Evolutionary conservation across 768 basidiomycete genomes (phyloP).

Genomic region (Gloeopeniophorella convolvens): DNA sequence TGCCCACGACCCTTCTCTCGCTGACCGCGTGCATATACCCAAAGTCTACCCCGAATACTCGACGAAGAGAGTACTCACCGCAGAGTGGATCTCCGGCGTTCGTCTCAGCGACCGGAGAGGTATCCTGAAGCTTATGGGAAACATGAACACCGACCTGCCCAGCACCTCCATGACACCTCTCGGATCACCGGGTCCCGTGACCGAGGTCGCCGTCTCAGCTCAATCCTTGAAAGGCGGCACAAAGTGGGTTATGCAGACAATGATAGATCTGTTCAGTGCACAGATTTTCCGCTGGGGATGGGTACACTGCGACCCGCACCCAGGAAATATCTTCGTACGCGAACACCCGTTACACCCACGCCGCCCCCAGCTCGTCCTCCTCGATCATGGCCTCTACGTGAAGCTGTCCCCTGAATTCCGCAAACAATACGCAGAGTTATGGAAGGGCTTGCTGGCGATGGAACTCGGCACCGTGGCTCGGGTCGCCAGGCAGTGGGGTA

Average conservation of each 20-base stretch:
- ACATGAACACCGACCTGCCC: slow-evolving; percentile 23
- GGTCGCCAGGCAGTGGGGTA: slow-evolving; percentile 57
- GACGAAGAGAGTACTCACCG: slow-evolving; percentile 72
- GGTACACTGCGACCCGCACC: slow-evolving; percentile 74
- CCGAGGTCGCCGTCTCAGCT: neutral
- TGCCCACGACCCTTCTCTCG: slow-evolving; percentile 60
- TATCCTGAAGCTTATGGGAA: slow-evolving; percentile 55
- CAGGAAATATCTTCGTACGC: slow-evolving; percentile 73
- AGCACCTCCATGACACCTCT: slow-evolving; percentile 7
- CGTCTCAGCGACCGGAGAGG: slow-evolving; percentile 60
- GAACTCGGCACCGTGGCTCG: slow-evolving; percentile 47
- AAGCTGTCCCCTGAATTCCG: slow-evolving; percentile 59
- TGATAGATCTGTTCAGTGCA: slow-evolving; percentile 82
- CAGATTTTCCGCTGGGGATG: slow-evolving; percentile 92
- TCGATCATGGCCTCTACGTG: slow-evolving; percentile 93
- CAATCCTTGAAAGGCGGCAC: slow-evolving; percentile 49
- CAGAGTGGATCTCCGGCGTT: slow-evolving; percentile 81
- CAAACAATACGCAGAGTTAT: slow-evolving; percentile 69
- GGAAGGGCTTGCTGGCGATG: slow-evolving; percentile 56
- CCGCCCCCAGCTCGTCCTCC: slow-evolving; percentile 63
- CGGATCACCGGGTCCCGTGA: slow-evolving; percentile 7
- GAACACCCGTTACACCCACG: slow-evolving; percentile 42
- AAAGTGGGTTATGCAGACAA: slow-evolving; percentile 69
- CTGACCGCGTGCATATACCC: slow-evolving; percentile 72
- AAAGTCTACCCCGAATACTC: slow-evolving; percentile 64